Percentiles rank a stretch among this genome's conserved stretches.
Evolutionary conservation across 2,329 filamentous ascomycete genomes (phyloP).

Genomic region (Chaetomium sp.): DNA sequence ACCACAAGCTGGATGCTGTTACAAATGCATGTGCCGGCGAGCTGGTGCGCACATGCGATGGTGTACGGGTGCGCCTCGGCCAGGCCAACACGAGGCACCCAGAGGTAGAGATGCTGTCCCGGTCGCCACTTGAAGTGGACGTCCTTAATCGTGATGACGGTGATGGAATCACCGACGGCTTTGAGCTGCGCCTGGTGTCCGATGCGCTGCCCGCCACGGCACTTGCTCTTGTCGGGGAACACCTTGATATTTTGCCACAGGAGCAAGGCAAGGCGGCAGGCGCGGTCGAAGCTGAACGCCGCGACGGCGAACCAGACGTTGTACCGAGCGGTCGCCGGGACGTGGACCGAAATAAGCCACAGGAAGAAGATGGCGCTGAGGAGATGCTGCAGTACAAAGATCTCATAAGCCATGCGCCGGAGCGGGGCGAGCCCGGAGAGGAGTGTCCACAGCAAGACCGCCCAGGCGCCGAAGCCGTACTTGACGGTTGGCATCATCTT

Average conservation of each 20-base stretch:
- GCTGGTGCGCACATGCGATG: slow-evolving; percentile 49
- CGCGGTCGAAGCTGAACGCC: slow-evolving; percentile 56
- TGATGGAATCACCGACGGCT: slow-evolving; percentile 45
- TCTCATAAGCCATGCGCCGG: slow-evolving; percentile 59
- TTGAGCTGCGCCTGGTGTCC: slow-evolving; percentile 47
- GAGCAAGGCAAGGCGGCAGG: slow-evolving; percentile 43
- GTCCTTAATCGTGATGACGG: slow-evolving; percentile 53
- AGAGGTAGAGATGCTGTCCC: slow-evolving; percentile 56
- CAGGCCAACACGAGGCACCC: slow-evolving; percentile 48
- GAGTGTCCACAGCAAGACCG: slow-evolving; percentile 57
- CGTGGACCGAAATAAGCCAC: slow-evolving; percentile 57
- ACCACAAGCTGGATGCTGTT: slow-evolving; percentile 55
- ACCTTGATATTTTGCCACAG: slow-evolving; percentile 48
- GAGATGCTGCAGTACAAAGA: slow-evolving; percentile 64
- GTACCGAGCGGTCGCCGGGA: slow-evolving; percentile 51
- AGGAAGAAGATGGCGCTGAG: slow-evolving; percentile 55
- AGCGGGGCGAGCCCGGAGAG: slow-evolving; percentile 58
- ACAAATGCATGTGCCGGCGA: slow-evolving; percentile 47
- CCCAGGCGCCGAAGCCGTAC: slow-evolving; percentile 63
- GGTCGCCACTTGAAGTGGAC: slow-evolving; percentile 53
- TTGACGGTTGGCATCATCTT: slow-evolving; percentile 57
- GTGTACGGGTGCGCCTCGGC: slow-evolving; percentile 57
- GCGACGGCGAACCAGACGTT: slow-evolving; percentile 62
- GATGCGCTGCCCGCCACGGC: slow-evolving; percentile 42
- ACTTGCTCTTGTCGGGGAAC: slow-evolving; percentile 34